Evolutionary conservation across 495 filamentous ascomycete genomes (phyloP).

Genomic region (Apodospora peruviana): DNA sequence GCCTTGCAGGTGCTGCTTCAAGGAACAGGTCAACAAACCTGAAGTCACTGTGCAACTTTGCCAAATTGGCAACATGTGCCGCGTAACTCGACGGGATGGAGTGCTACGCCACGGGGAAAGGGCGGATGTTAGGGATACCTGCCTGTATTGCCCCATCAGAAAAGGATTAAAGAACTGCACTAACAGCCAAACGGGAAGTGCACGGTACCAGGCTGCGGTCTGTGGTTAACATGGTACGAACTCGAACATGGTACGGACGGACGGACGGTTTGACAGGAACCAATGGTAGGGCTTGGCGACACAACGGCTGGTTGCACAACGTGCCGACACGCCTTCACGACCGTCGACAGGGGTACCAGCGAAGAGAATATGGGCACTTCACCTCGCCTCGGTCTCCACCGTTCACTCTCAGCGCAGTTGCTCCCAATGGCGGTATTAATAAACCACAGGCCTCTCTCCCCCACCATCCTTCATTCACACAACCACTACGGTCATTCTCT

Average conservation of each 20-base stretch:
- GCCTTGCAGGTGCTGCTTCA: constrained; percentile 12
- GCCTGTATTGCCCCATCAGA: too few species aligned
- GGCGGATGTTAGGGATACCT: background rate
- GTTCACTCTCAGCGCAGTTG: too few species aligned
- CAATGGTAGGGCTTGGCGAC: background rate
- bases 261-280: background rate
- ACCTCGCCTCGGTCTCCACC: too few species aligned
- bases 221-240: background rate
- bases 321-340: too few species aligned
- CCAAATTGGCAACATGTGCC: background rate
- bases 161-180: too few species aligned
- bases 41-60: background rate
- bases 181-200: background rate
- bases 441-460: background rate
- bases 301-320: background rate
- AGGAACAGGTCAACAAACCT: constrained; percentile 6
- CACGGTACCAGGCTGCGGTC: background rate
- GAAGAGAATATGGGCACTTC: too few species aligned
- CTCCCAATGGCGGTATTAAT: background rate
- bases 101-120: background rate
- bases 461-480: background rate
- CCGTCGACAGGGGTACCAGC: too few species aligned
- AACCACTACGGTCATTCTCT: background rate
- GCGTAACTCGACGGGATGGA: background rate
- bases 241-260: too few species aligned